phyloP scores from a whole-genome alignment of 352 stramenopile genomes.

The Achlya hypogyna region DNA sequence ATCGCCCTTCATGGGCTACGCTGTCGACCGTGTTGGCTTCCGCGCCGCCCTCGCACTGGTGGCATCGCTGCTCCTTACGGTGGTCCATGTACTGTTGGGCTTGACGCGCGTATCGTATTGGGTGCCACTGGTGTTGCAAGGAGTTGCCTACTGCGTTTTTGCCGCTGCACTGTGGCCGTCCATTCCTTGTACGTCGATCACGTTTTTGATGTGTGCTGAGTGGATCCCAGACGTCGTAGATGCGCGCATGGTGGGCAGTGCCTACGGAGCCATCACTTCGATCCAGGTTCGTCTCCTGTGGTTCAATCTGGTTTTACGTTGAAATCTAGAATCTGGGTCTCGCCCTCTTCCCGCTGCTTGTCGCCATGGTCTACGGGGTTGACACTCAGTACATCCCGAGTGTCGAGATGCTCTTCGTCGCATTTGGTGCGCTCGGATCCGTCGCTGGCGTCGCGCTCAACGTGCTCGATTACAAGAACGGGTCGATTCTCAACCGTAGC shows the following conservation, averaged over 20 bases:
- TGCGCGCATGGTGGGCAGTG: constrained; percentile 79
- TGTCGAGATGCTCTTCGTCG: constrained; percentile 75
- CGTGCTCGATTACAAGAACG: constrained; percentile 66
- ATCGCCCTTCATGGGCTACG: constrained; percentile 83
- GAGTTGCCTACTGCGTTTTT: constrained; percentile 89
- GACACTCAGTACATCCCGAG: constrained; percentile 66
- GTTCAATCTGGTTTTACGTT: background rate
- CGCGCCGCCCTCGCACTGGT: constrained; percentile 73
- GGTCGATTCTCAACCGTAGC: constrained; percentile 57
- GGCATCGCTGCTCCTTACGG: constrained; percentile 61
- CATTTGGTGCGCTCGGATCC: constrained; percentile 60
- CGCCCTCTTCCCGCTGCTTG: constrained; percentile 60
- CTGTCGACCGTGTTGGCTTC: constrained; percentile 85
- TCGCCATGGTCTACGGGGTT: constrained; percentile 65
- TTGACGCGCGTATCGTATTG: constrained; percentile 66
- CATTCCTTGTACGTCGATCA: constrained; percentile 56
- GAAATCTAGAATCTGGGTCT: constrained; percentile 63
- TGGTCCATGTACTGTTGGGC: constrained; percentile 81
- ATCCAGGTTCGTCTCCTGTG: constrained; percentile 58
- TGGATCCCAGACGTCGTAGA: constrained; percentile 66
- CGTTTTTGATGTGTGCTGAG: background rate
- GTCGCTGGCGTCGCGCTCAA: constrained; percentile 66
- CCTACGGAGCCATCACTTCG: constrained; percentile 90
- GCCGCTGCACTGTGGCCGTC: constrained; percentile 88
- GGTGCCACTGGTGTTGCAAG: constrained; percentile 82